These are phyloP conservation scores for Saccharomycopsis javanensis DNA, from an alignment of 805 yeast genomes.

Conservation along the genomic window DNA sequence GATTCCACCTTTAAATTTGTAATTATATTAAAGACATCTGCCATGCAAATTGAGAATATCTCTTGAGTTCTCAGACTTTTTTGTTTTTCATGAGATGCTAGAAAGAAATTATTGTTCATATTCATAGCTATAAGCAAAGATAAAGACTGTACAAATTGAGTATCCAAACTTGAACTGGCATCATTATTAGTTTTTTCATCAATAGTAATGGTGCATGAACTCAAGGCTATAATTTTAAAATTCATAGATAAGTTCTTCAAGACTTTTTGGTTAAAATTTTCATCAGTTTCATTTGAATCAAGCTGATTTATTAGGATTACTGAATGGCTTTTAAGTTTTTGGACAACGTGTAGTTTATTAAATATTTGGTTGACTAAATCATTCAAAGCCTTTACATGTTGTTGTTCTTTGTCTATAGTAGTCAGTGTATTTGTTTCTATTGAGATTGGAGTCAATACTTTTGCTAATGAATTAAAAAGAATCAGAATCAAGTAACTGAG, in stretches of 20 bases:
- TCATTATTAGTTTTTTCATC: neutral
- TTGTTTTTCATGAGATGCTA: neutral
- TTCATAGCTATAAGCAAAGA: neutral
- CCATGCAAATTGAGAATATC: neutral
- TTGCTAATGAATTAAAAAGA: neutral
- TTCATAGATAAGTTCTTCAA: slow-evolving; percentile 9
- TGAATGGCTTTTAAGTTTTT: neutral
- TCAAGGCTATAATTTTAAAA: slow-evolving; percentile 9
- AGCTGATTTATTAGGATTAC: neutral
- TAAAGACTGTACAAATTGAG: neutral
- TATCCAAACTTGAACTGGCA: neutral
- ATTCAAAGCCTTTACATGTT: neutral
- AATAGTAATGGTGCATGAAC: neutral
- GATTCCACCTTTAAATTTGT: neutral
- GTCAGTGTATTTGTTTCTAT: neutral
- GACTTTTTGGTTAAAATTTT: neutral
- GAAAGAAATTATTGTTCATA: neutral
- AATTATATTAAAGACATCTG: neutral
- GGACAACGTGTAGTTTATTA: neutral
- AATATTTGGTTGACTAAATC: neutral
- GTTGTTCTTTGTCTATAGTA: neutral
- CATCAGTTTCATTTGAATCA: neutral
- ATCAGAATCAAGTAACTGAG: neutral
- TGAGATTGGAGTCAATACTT: neutral
- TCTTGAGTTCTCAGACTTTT: neutral